Evolutionary conservation across 1,139 yeast genomes (phyloP).

Genomic region (Suhomyces yuchorum): DNA sequence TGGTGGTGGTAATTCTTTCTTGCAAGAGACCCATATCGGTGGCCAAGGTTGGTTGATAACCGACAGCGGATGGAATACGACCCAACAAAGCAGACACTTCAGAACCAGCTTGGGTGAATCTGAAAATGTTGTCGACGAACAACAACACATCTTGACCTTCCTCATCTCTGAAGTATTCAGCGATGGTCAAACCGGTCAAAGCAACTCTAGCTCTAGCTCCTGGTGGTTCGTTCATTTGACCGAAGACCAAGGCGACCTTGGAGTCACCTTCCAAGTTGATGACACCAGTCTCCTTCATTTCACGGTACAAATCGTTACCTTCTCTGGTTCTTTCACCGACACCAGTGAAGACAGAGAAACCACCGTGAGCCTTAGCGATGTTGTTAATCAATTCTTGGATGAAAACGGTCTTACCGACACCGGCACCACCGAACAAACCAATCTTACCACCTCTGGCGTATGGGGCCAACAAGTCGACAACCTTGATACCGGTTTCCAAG

Average conservation of each 20-base stretch:
- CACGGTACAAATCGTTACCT: conserved; percentile 99
- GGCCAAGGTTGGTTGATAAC: conserved; percentile 99
- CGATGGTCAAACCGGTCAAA: conserved; percentile 98
- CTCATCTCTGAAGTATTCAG: conserved; percentile 99
- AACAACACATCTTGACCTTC: conserved; percentile 99
- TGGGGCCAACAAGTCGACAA: conserved; percentile 98
- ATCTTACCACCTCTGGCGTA: conserved; percentile 99
- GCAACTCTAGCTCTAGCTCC: conserved; percentile 99
- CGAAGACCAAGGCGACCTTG: conserved; percentile 98
- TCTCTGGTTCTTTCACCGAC: conserved; percentile 99
- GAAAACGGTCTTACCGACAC: conserved; percentile 99
- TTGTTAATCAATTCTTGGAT: conserved; percentile 99
- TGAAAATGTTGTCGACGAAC: conserved; percentile 99
- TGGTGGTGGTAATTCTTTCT: conserved; percentile 99
- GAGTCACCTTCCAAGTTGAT: conserved; percentile 99
- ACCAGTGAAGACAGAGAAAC: conserved; percentile 99
- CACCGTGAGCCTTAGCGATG: conserved; percentile 99
- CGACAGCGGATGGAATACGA: conserved; percentile 99
- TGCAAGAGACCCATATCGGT: conserved; percentile 99
- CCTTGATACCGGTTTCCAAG: conserved; percentile 99
- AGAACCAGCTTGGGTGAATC: conserved; percentile 99
- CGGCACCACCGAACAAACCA: conserved; percentile 99
- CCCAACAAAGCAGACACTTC: conserved; percentile 99
- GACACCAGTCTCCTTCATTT: conserved; percentile 99
- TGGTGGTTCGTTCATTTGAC: conserved; percentile 99